Conservation (phyloP, 805 yeast genomes). For the Yarrowia osloensis region DNA sequence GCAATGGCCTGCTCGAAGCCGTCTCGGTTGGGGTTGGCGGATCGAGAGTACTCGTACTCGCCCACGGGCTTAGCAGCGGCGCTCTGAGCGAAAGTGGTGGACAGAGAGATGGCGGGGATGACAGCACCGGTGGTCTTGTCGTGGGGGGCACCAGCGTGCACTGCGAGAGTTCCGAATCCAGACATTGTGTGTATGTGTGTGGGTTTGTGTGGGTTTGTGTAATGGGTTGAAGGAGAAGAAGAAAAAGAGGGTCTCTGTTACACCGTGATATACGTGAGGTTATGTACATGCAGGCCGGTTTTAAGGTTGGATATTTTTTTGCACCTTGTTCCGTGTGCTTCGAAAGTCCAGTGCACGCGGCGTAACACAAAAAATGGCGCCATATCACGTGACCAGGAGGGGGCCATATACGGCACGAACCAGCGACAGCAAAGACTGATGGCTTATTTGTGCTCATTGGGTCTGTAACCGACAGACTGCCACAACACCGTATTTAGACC, state of each 20-base stretch:
- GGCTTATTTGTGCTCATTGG: too few relatives aligned
- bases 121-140: conserved; percentile 82
- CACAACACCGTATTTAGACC: too few relatives aligned
- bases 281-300: neutral
- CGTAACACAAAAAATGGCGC: neutral
- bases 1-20: conserved; percentile 79
- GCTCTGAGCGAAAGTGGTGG: conserved; percentile 81
- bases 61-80: conserved; percentile 80
- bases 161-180: conserved; percentile 73
- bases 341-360: neutral
- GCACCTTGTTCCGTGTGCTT: conserved; percentile 14
- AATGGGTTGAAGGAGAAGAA: too few relatives aligned
- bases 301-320: too few relatives aligned
- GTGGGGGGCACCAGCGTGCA: conserved; percentile 76
- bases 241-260: too few relatives aligned
- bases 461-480: too few relatives aligned
- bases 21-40: conserved; percentile 84
- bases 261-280: too few relatives aligned
- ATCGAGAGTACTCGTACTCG: conserved; percentile 78
- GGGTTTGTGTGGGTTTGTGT: neutral
- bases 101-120: conserved; percentile 77
- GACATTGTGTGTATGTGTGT: conserved; percentile 11
- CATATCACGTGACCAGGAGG: neutral
- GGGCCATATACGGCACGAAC: neutral
- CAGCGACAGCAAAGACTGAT: too few relatives aligned